Percentiles rank a stretch among this genome's conserved stretches.
Conservation (phyloP, 2,329 filamentous ascomycete species). For the Ceratocystis diversiconidia region DNA sequence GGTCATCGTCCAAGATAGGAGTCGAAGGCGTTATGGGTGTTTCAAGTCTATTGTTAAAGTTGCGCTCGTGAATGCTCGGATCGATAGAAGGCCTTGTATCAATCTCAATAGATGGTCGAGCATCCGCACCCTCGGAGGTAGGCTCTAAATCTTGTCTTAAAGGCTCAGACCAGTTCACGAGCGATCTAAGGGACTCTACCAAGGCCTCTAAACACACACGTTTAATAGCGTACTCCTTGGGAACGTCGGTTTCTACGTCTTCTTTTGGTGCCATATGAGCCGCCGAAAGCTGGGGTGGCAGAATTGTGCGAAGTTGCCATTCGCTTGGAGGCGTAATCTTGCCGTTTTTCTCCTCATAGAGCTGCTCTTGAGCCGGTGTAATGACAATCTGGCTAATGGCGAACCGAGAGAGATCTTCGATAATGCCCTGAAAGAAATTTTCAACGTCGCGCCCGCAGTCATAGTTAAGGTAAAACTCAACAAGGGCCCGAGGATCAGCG, state of each 20-base stretch:
- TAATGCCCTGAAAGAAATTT: constrained; percentile 91
- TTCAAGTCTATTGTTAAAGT: constrained; percentile 46
- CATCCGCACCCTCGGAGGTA: constrained; percentile 25
- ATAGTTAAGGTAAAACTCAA: constrained; percentile 95
- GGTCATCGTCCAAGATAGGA: constrained; percentile 70
- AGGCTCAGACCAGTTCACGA: constrained; percentile 77
- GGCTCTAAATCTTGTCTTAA: constrained; percentile 42
- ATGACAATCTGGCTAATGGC: constrained; percentile 66
- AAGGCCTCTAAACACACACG: constrained; percentile 76
- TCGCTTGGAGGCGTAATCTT: constrained; percentile 50
- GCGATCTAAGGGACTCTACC: constrained; percentile 73
- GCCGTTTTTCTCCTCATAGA: constrained; percentile 65
- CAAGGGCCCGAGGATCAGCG: constrained; percentile 71
- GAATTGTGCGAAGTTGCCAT: constrained; percentile 73
- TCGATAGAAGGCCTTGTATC: constrained; percentile 54
- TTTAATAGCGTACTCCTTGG: constrained; percentile 83
- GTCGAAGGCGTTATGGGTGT: constrained; percentile 41
- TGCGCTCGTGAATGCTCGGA: constrained; percentile 42
- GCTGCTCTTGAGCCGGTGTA: constrained; percentile 64
- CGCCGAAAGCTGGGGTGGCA: constrained; percentile 76
- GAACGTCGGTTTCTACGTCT: constrained; percentile 55
- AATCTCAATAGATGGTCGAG: constrained; percentile 27
- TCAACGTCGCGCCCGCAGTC: constrained; percentile 92
- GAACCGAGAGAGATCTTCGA: constrained; percentile 84
- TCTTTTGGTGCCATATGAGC: constrained; percentile 51